phyloP scores from a whole-genome alignment of 2,329 filamentous ascomycete species.

The Lasiodiplodia citricola region DNA sequence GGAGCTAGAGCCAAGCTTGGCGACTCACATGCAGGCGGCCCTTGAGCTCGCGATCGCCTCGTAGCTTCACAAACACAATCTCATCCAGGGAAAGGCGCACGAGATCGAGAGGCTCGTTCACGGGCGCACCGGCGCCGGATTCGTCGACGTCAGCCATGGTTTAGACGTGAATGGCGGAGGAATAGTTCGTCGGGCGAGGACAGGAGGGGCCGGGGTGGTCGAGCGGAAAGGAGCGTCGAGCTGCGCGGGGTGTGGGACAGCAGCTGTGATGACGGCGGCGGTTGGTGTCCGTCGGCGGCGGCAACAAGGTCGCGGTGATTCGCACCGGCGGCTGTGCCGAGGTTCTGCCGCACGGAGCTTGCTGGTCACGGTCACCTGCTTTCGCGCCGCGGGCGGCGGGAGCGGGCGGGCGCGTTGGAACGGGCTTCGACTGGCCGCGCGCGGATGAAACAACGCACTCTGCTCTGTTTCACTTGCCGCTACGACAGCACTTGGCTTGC shows the following conservation, averaged over 20 bases:
- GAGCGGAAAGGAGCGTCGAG: constrained; percentile 9
- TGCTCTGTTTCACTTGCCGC: constrained; percentile 13
- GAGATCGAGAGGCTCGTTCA: constrained; percentile 92
- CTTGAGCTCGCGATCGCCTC: constrained; percentile 93
- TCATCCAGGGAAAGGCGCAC: constrained; percentile 95
- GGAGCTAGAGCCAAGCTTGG: too few species aligned
- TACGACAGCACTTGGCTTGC: background rate
- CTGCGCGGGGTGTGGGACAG: constrained; percentile 7
- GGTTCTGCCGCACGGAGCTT: background rate
- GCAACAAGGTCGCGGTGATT: constrained; percentile 7
- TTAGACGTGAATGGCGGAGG: constrained; percentile 28
- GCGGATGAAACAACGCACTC: background rate
- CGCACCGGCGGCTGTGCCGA: background rate
- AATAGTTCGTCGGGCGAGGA: background rate
- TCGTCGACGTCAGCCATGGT: constrained; percentile 85
- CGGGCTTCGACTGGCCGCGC: background rate
- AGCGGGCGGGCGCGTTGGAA: background rate
- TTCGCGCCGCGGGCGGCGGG: constrained; percentile 13
- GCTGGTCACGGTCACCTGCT: constrained; percentile 13
- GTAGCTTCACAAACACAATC: constrained; percentile 94
- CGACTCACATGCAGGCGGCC: constrained; percentile 82
- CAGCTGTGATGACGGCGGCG: constrained; percentile 18
- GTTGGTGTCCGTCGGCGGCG: constrained; percentile 6
- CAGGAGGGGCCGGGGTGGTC: background rate
- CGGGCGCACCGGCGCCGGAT: constrained; percentile 61